Evolutionary conservation across 2,329 filamentous ascomycete species (phyloP), one percentile per base, ranked within the genome.

Genomic region (Diaporthe citrichinensis): DNA sequence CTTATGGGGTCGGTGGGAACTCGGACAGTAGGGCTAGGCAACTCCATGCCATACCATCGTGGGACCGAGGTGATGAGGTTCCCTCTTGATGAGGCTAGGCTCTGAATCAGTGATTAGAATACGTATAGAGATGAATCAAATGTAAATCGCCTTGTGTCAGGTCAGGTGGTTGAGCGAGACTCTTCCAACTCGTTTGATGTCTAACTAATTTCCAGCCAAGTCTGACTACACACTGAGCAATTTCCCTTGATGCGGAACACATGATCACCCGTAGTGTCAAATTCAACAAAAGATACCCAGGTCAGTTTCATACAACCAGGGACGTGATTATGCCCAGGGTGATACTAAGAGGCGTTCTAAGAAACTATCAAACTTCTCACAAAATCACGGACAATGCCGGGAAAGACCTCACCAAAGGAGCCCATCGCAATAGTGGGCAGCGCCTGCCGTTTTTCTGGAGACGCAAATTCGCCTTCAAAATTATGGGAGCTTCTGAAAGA

Each of bases 401-500:
- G 61, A 4, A 65, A 49, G 7, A 23, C 49, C 20, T 65, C 61
- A 34, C 17, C 61, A 34, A 59, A 49, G 31, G 57, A 61, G 57
- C 57, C 57, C 17, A 80, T 34, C 53, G 86, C 85, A 28, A 81
- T 87, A 28, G 79, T 87, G 69, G 85, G 85, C 72, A 82, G 55
- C 17, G 83, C 81, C 5, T 86, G 84, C 77, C 82, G 84, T 10
- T 85, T 86, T 39, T 82, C 85, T 9, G 84, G 85, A 4, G 79
- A 36, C 12, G 41, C 82, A 1, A 80, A 76, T 20, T 81, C 81
- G 5, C 82, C 84, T 3, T 83, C 83, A 2, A 80, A 81, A 75
- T 79, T 86, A 5, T 86, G 84, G 84, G 78, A 84, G 1, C 76
- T 85, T 20, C 80, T 83, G 36, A 73, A 36, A 80, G 79, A 55